Conservation (phyloP, 495 filamentous ascomycete species). For the Podospora didyma region DNA sequence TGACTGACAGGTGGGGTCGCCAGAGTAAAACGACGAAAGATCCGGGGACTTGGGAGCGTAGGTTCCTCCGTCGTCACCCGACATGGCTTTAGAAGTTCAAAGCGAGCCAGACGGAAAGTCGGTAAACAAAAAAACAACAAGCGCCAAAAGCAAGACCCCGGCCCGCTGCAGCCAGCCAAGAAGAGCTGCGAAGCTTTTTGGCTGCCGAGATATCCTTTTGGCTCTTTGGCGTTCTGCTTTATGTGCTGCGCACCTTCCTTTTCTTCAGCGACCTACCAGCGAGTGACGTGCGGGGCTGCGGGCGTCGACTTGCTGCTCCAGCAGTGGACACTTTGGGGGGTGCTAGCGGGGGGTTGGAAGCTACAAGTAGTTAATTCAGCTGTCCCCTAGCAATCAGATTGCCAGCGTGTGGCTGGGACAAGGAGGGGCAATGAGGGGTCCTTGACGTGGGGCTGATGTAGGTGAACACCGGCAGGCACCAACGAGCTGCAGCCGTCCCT, state of each 20-base stretch:
- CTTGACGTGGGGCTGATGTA: constrained; percentile 1
- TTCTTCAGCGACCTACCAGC: not conserved
- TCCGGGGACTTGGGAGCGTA: constrained; percentile 57
- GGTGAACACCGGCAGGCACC: not conserved
- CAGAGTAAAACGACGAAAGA: constrained; percentile 47
- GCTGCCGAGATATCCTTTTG: not conserved
- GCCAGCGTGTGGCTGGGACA: constrained; percentile 7
- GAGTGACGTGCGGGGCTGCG: not conserved
- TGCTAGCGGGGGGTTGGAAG: constrained; percentile 13
- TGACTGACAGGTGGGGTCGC: constrained; percentile 22
- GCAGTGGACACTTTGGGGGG: not conserved
- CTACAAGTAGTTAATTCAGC: constrained; percentile 17
- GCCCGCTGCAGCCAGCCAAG: not conserved
- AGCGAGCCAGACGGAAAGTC: not conserved
- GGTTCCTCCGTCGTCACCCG: constrained; percentile 33
- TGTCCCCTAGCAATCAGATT: not conserved
- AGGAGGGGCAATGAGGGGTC: constrained; percentile 17
- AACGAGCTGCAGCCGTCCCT: not conserved
- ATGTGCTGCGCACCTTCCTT: not conserved
- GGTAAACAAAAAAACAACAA: constrained; percentile 27
- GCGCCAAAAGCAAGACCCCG: not conserved
- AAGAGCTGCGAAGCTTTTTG: not conserved
- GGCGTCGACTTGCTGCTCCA: not conserved
- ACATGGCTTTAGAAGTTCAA: constrained; percentile 28
- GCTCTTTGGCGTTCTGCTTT: not conserved